These are phyloP conservation scores for Pittosporum tobira DNA, from an alignment of 129 eudicot genomes.

Conservation along the genomic window DNA sequence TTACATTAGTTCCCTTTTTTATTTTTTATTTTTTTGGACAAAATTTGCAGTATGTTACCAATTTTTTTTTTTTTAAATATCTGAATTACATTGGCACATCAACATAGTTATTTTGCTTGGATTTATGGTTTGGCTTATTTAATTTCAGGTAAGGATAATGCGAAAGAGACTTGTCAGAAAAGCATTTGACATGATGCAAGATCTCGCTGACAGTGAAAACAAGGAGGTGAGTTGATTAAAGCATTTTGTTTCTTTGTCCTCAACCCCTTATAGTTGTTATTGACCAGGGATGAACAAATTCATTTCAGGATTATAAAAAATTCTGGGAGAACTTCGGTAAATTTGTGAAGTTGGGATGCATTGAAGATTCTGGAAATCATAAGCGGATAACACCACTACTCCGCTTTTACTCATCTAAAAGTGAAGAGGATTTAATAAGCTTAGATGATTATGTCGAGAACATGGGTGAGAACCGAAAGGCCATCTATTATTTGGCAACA, in stretches of 20 bases:
- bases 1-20: neutral
- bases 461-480: conserved; percentile 87
- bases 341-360: conserved; percentile 82
- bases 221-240: conserved; percentile 47
- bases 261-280: too few relatives aligned
- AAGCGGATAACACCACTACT: conserved; percentile 76
- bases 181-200: conserved; percentile 96
- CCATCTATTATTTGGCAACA: conserved; percentile 84
- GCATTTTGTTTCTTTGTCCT: neutral
- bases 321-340: conserved; percentile 97
- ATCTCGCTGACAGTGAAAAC: conserved; percentile 71
- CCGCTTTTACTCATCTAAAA: conserved; percentile 66
- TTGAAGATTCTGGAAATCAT: conserved; percentile 87
- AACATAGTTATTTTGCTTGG: too few relatives aligned
- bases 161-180: conserved; percentile 90
- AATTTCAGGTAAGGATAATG: conserved; percentile 82
- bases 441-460: conserved; percentile 74
- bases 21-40: too few relatives aligned
- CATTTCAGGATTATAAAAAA: conserved; percentile 81
- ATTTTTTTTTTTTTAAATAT: neutral
- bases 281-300: neutral
- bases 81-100: neutral
- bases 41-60: too few relatives aligned
- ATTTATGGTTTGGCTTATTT: conserved; percentile 3
- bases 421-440: conserved; percentile 80